A percentile compares a stretch with the other conserved stretches of the same genome.
phyloP scores from a whole-genome alignment of 108 stramenopile species.

The Cyclotella baltica region DNA sequence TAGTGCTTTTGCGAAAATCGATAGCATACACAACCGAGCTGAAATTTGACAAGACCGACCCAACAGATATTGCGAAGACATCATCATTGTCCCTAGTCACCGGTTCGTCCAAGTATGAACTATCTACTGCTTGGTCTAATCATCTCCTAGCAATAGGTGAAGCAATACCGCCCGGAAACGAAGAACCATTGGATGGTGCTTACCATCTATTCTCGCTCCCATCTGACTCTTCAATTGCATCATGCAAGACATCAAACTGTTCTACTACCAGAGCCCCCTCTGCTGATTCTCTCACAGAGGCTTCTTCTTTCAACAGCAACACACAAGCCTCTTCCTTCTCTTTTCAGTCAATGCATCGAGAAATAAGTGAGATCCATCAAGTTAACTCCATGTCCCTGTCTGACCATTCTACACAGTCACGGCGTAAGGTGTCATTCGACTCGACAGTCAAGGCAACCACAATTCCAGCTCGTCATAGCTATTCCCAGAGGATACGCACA shows the following conservation, averaged over 20 bases:
- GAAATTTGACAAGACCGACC: slow-evolving; percentile 30
- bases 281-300: slow-evolving; percentile 14
- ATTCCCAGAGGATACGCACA: slow-evolving; percentile 32
- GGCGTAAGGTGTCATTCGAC: slow-evolving; percentile 48
- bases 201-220: slow-evolving; percentile 47
- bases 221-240: slow-evolving; percentile 41
- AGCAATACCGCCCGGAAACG: neutral
- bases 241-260: neutral
- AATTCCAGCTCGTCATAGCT: slow-evolving; percentile 35
- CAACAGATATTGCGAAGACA: slow-evolving; percentile 21
- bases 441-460: slow-evolving; percentile 47
- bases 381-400: slow-evolving; percentile 1
- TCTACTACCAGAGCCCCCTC: neutral
- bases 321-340: slow-evolving; percentile 6
- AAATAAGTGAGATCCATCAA: slow-evolving; percentile 4
- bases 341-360: slow-evolving; percentile 10
- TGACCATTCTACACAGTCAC: neutral
- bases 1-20: slow-evolving; percentile 26
- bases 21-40: slow-evolving; percentile 35
- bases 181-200: slow-evolving; percentile 38
- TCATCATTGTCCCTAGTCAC: neutral
- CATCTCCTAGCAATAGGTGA: slow-evolving; percentile 25
- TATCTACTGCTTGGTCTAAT: slow-evolving; percentile 44
- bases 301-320: slow-evolving; percentile 10
- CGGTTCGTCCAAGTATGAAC: slow-evolving; percentile 26